Evolutionary conservation across 2,329 filamentous ascomycete species (phyloP).

Genomic region (Pezicula neosporulosa): DNA sequence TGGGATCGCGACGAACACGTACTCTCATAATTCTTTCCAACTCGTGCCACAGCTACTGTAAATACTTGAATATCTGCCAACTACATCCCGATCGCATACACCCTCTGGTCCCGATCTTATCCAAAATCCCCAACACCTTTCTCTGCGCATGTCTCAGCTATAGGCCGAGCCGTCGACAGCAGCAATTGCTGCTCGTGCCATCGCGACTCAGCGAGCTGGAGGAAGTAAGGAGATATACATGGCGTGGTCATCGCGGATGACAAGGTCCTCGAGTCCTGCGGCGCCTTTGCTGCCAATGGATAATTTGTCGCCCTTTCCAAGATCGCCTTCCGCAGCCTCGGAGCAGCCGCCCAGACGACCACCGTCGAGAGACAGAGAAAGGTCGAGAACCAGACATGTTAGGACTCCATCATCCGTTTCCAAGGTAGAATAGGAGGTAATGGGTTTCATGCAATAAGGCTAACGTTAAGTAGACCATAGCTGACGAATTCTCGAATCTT

Average conservation of each 20-base stretch:
- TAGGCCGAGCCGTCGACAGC: slow-evolving; percentile 26
- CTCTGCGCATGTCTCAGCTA: slow-evolving; percentile 26
- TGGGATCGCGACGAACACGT: background rate
- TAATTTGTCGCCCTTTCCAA: slow-evolving; percentile 20
- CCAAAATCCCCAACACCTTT: background rate
- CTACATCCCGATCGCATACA: background rate
- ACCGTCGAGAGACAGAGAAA: slow-evolving; percentile 17
- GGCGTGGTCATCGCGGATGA: slow-evolving; percentile 25
- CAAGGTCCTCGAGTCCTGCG: slow-evolving; percentile 23
- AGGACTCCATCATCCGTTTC: slow-evolving; percentile 27
- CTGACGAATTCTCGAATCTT: slow-evolving; percentile 63
- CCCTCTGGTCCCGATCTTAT: background rate
- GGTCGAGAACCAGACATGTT: slow-evolving; percentile 22
- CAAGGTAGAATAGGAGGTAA: slow-evolving; percentile 20
- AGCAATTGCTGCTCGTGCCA: slow-evolving; percentile 26
- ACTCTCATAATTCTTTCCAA: background rate
- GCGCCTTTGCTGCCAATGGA: slow-evolving; percentile 23
- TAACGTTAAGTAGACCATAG: slow-evolving; percentile 30
- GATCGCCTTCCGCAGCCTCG: slow-evolving; percentile 10
- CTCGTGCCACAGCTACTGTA: background rate
- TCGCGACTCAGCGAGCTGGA: background rate
- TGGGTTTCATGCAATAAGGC: background rate
- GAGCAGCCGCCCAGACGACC: slow-evolving; percentile 20
- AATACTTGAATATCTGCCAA: background rate
- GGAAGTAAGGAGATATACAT: slow-evolving; percentile 15